Base-by-base conservation (phyloP, 176 grass and related monocot genomes). In the Puccinellia tenuiflora region DNA sequence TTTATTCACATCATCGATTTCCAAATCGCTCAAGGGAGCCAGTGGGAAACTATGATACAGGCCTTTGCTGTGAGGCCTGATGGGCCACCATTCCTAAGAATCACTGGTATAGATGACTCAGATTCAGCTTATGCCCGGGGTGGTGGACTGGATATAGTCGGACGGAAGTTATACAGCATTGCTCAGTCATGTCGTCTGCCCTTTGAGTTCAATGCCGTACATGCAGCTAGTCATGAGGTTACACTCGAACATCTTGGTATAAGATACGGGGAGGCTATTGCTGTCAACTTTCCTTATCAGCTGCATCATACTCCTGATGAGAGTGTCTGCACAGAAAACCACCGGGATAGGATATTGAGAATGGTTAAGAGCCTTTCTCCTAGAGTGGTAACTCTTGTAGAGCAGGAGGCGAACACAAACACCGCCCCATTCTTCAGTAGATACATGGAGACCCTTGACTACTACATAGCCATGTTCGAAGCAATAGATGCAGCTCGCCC, bases 391-490 rank as follows among this genome's bases (percentile, higher is more conserved):
- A 92, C 93, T 38, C 75, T 95, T 70, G 88, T 88, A 18, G 93
- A 95, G 70, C 93, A 95, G 83, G 93, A 95, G 57, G 82, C 90
- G 24, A 95, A 95, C 80, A 95, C 93, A 34, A 95, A 95, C 83
- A 95, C 93, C 0, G 74, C 93, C 7, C 90, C 93, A 31, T 95
- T 95, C 83, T 95, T 90, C 75, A 88, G 62, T 74, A 91, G 93
- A 88, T 95, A 92, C 77, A 31, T 89, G 85, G 93, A 95, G 80
- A 92, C 88, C 62, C 82, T 92, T 42, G 90, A 95, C 87, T 95
- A 95, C 72, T 92, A 95, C 62, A 88, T 85, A 21, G 93, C 90
- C 34, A 92, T 88, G 75, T 95, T 95, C 81, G 87, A 95, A 68
- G 86, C 93, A 3, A 78, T 95, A 72, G 93, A 95, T 86, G 88